These are phyloP conservation scores for Volvox reticuliferus DNA, from an alignment of 139 green algal species.

Conservation along the genomic window DNA sequence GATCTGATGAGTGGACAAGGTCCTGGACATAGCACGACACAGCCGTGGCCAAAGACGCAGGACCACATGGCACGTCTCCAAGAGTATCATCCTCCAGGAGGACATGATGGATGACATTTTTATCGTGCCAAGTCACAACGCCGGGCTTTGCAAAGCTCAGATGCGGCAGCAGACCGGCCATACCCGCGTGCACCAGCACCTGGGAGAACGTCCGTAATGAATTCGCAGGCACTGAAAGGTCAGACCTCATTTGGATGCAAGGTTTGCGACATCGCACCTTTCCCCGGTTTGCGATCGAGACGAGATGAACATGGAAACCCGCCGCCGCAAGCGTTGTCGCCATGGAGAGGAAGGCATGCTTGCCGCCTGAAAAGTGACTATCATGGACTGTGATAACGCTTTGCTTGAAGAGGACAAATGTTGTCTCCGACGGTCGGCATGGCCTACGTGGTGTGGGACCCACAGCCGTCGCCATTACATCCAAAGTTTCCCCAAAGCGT, in stretches of 20 bases:
- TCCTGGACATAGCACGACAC: neutral
- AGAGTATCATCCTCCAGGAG: neutral
- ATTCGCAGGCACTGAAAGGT: neutral
- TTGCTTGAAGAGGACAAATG: slow-evolving; percentile 49
- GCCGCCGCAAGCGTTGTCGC: slow-evolving; percentile 15
- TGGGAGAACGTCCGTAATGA: neutral
- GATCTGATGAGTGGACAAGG: neutral
- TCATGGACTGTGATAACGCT: slow-evolving; percentile 22
- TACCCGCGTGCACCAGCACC: slow-evolving; percentile 32
- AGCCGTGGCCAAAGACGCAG: neutral
- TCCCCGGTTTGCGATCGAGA: neutral
- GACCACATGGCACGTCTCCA: neutral
- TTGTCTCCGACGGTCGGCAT: neutral
- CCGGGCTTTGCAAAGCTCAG: neutral
- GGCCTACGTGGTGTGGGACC: neutral
- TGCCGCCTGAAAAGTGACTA: slow-evolving; percentile 56
- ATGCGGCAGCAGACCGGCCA: neutral
- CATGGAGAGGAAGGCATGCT: slow-evolving; percentile 54
- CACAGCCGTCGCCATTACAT: no score
- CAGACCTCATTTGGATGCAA: neutral
- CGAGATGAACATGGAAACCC: slow-evolving; percentile 16
- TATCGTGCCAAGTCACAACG: slow-evolving; percentile 8
- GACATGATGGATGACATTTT: slow-evolving; percentile 7
- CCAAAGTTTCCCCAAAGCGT: no score
- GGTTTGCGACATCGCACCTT: neutral